Conservation (phyloP, 2,329 filamentous ascomycete species). For the Alternaria sp. region DNA sequence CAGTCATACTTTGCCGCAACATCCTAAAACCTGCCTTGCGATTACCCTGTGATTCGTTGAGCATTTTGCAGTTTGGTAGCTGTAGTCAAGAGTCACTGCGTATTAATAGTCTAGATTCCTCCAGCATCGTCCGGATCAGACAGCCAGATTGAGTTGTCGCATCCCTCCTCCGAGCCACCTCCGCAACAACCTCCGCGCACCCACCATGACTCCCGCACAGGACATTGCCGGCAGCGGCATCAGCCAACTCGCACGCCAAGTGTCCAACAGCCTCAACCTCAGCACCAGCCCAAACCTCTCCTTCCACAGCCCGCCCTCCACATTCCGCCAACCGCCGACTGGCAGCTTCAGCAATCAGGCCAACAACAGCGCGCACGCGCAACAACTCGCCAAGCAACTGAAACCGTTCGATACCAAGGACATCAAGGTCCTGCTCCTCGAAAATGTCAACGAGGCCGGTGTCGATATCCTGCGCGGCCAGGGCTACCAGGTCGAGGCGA, state of each 20-base stretch:
- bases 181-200: constrained; percentile 29
- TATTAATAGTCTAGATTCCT: constrained; percentile 2
- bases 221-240: constrained; percentile 43
- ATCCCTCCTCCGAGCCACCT: constrained; percentile 22
- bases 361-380: constrained; percentile 29
- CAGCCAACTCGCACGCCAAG: constrained; percentile 50
- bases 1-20: constrained; percentile 19
- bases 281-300: constrained; percentile 77
- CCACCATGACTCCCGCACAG: constrained; percentile 45
- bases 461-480: constrained; percentile 80
- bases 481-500: constrained; percentile 93
- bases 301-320: constrained; percentile 75
- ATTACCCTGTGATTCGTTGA: constrained; percentile 9
- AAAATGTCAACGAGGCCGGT: constrained; percentile 94
- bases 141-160: constrained; percentile 25
- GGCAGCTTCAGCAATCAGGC: constrained; percentile 39
- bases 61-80: not conserved
- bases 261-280: constrained; percentile 68
- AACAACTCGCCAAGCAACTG: constrained; percentile 69
- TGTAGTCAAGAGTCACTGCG: not conserved
- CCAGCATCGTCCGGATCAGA: constrained; percentile 17
- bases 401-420: constrained; percentile 96
- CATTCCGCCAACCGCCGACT: constrained; percentile 52
- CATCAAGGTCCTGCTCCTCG: constrained; percentile 92
- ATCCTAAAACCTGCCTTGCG: constrained; percentile 4